phyloP scores from a whole-genome alignment of 192 early-diverging fungal species.

The Mortierella alpina region DNA sequence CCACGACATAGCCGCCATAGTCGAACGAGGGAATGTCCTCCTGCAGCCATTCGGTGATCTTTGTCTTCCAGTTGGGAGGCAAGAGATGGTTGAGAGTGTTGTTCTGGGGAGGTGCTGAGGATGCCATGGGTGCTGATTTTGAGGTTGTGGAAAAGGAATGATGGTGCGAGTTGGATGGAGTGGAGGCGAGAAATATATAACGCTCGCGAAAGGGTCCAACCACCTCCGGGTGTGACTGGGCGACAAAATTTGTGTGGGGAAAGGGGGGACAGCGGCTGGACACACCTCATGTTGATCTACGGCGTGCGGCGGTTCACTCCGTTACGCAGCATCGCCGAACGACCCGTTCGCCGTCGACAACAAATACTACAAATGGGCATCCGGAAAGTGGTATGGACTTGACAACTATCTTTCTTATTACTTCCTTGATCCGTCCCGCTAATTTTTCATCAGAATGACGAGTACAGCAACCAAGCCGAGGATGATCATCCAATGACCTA shows the following conservation, averaged over 20 bases:
- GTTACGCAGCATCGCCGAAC: too few relatives aligned
- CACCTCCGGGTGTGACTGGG: too few relatives aligned
- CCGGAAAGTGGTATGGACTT: too few relatives aligned
- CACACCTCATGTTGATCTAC: too few relatives aligned
- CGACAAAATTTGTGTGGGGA: too few relatives aligned
- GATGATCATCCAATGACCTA: slow-evolving; percentile 60
- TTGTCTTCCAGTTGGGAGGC: slow-evolving; percentile 76
- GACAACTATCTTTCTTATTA: too few relatives aligned
- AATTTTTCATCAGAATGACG: slow-evolving; percentile 42
- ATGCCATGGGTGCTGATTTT: slow-evolving; percentile 15
- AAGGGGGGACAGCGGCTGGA: too few relatives aligned
- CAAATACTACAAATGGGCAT: too few relatives aligned
- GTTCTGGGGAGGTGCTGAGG: slow-evolving; percentile 52
- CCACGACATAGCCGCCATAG: slow-evolving; percentile 97
- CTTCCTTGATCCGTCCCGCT: background rate
- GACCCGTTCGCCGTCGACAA: too few relatives aligned
- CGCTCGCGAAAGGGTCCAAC: too few relatives aligned
- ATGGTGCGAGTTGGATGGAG: background rate
- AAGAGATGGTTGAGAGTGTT: slow-evolving; percentile 69
- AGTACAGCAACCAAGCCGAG: slow-evolving; percentile 57
- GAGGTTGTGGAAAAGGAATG: background rate
- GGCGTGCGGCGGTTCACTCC: too few relatives aligned
- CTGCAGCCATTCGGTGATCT: slow-evolving; percentile 85
- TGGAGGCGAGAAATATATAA: too few relatives aligned
- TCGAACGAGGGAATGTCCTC: slow-evolving; percentile 99